These are phyloP conservation scores for Glaciozyma antarctica DNA, from an alignment of 768 basidiomycete genomes.

Conservation along the genomic window DNA sequence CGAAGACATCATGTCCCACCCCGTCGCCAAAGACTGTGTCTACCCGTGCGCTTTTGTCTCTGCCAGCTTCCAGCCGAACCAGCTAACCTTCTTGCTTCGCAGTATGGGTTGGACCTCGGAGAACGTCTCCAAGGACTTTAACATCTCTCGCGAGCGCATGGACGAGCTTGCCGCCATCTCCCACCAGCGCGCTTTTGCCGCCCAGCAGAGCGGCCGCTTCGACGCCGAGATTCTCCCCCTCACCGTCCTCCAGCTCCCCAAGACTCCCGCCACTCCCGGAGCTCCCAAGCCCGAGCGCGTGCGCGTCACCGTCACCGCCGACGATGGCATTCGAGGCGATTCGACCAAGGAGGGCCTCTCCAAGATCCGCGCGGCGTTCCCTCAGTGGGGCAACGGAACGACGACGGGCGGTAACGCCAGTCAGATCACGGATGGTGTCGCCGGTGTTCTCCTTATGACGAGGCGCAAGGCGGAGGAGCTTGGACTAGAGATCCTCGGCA, in stretches of 20 bases:
- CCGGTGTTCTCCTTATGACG: constrained; percentile 71
- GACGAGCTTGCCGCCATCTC: constrained; percentile 76
- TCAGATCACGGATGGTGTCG: constrained; percentile 85
- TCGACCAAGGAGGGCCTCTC: constrained; percentile 65
- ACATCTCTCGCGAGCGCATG: constrained; percentile 63
- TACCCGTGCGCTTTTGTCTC: constrained; percentile 16
- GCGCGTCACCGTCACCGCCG: constrained; percentile 61
- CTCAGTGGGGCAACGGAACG: constrained; percentile 50
- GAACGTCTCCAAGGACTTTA: constrained; percentile 63
- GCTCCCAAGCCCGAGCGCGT: constrained; percentile 44
- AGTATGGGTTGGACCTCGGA: constrained; percentile 75
- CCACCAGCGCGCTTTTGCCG: constrained; percentile 71
- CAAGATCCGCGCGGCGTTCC: constrained; percentile 81
- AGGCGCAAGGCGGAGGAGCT: constrained; percentile 67
- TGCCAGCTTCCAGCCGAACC: not conserved
- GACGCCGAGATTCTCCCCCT: constrained; percentile 74
- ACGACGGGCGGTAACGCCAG: constrained; percentile 62
- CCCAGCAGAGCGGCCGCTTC: constrained; percentile 73
- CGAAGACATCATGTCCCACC: constrained; percentile 54
- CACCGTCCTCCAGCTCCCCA: constrained; percentile 45
- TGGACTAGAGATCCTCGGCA: constrained; percentile 63
- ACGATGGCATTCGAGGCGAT: constrained; percentile 79
- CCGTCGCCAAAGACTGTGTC: constrained; percentile 69
- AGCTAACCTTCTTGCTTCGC: constrained; percentile 49
- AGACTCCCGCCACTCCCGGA: constrained; percentile 61